Evolutionary conservation across 1,284 basidiomycete species (phyloP), one percentile per base, ranked within the genome.

Genomic region (Leccinum solheimii): DNA sequence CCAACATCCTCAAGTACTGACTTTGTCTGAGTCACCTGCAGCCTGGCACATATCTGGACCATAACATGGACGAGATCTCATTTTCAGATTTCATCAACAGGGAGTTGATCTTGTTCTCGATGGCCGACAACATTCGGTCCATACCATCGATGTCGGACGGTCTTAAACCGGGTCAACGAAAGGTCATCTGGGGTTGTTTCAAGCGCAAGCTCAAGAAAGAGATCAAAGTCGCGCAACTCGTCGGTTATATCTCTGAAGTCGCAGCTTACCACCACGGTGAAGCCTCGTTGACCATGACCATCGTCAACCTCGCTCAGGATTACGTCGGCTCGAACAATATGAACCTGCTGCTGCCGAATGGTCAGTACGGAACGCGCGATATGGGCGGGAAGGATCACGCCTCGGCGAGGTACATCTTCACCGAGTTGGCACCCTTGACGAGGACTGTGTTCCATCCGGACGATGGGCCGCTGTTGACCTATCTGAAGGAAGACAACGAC

Each of bases 191-290:
- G 84, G 92, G 84, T 68, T 95, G 92, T 77, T 99, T 98, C 84
- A 97, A 94, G 79, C 87, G 94, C 64, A 98, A 98, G 67, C 79
- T 98, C 66, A 94, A 90, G 78, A 88, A 86, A 68, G 94, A 98
- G 77, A 89, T 98, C 80, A 99, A 98, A 84, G 97, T 99, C 59
- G 93, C 91, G 2, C 96, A 98, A 82, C 86, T 99, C 16, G 90
- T 91, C 59, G 97, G 97, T 78, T 98, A 97, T 75, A 91, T 99
- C 59, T 86, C 89, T 6, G 97, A 98, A 74, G 90, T 97, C 67
- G 91, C 96, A 0, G 92, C 92, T 7, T 99, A 99, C 79, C 97
- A 99, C 73, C 97, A 99, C 77, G 97, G 97, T 61, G 97, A 99
- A 78, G 79, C 79, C 38, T 92, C 89, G 78, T 83, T 99, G 77